These are phyloP conservation scores for Umbelopsis sp. DNA, from an alignment of 371 early-diverging fungal species.

Conservation along the genomic window DNA sequence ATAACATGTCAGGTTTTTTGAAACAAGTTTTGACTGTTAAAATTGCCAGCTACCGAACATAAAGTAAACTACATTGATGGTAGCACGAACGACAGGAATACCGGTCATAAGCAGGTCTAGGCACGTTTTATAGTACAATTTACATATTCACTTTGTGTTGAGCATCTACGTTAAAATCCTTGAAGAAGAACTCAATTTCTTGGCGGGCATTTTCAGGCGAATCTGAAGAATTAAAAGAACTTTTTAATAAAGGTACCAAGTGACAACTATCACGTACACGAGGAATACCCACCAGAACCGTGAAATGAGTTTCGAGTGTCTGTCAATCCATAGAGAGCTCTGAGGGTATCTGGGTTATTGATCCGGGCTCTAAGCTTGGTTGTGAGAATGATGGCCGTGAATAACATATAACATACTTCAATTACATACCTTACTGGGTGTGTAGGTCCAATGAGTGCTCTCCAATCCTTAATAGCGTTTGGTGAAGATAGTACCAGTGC, in stretches of 20 bases:
- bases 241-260: neutral
- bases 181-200: conserved; percentile 66
- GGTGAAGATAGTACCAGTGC: conserved; percentile 61
- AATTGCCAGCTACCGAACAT: too few relatives aligned
- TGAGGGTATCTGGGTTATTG: conserved; percentile 60
- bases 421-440: conserved; percentile 63
- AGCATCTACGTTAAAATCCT: conserved; percentile 43
- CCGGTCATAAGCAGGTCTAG: too few relatives aligned
- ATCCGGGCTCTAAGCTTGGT: conserved; percentile 60
- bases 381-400: neutral
- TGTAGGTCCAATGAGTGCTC: conserved; percentile 68
- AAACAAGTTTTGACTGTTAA: too few relatives aligned
- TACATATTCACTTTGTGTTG: conserved; percentile 11
- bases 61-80: too few relatives aligned
- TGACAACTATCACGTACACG: conserved; percentile 16
- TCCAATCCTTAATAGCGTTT: conserved; percentile 67
- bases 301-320: conserved; percentile 86
- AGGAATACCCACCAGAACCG: conserved; percentile 61
- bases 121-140: too few relatives aligned
- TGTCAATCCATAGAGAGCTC: conserved; percentile 76
- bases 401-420: neutral
- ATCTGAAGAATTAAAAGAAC: conserved; percentile 36
- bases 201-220: conserved; percentile 60
- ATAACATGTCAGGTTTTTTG: too few relatives aligned
- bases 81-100: too few relatives aligned